Conservation (phyloP, 1,284 basidiomycete genomes). For the Austropuccinia psidii region DNA sequence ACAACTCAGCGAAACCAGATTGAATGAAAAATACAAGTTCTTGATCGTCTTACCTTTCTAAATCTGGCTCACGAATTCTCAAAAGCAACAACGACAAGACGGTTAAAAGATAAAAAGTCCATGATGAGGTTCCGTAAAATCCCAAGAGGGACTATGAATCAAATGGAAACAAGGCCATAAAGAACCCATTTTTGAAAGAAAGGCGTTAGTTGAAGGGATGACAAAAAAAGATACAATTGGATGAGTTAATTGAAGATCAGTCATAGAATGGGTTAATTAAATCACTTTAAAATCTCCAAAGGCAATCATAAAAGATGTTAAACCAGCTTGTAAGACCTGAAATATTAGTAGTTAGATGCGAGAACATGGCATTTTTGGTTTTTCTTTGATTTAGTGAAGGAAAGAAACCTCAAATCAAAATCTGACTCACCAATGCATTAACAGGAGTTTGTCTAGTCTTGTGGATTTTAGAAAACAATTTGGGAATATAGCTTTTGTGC, state of each 20-base stretch:
- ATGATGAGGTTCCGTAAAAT: constrained; percentile 65
- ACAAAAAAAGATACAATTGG: constrained; percentile 39
- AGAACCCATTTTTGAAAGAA: too few species aligned
- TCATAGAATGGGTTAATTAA: not conserved
- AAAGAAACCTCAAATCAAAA: not conserved
- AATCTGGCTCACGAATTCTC: constrained; percentile 78
- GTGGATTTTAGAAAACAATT: constrained; percentile 68
- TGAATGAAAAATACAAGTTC: not conserved
- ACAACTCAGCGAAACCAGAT: not conserved
- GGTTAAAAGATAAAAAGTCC: constrained; percentile 85
- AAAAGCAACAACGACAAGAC: constrained; percentile 81
- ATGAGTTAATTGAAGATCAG: constrained; percentile 55
- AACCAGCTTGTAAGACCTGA: constrained; percentile 58
- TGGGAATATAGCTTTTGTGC: constrained; percentile 51
- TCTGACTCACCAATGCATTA: constrained; percentile 58
- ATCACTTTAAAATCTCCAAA: constrained; percentile 63
- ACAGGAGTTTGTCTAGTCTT: constrained; percentile 67
- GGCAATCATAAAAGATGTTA: constrained; percentile 69
- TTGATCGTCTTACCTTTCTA: constrained; percentile 58
- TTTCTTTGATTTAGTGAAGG: not conserved
- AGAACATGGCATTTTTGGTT: not conserved
- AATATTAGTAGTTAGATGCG: not conserved
- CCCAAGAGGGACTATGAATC: constrained; percentile 41
- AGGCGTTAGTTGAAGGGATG: too few species aligned
- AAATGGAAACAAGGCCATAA: too few species aligned